phyloP scores from a whole-genome alignment of 2,329 filamentous ascomycete species.

The Escovopsis weberi region DNA sequence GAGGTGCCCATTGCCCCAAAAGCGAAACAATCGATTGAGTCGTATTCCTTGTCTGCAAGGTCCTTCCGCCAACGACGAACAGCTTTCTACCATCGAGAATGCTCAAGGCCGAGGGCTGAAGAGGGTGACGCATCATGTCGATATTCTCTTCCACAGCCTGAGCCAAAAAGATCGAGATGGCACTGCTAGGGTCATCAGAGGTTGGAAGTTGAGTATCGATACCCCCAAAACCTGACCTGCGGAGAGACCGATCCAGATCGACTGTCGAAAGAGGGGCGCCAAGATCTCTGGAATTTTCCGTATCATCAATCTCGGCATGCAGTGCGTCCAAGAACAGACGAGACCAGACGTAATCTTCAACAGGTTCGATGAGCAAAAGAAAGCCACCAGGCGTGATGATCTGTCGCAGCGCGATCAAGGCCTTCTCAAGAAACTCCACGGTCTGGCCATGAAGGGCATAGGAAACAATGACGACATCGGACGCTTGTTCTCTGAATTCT shows the following conservation, averaged over 20 bases:
- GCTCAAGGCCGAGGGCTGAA: neutral
- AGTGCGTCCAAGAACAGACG: neutral
- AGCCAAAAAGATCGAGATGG: neutral
- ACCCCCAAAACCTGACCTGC: slow-evolving; percentile 4
- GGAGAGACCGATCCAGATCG: neutral
- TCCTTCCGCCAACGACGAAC: neutral
- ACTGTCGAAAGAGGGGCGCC: neutral
- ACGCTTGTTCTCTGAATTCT: neutral
- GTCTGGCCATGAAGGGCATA: slow-evolving; percentile 14
- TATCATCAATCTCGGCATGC: neutral
- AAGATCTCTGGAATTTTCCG: slow-evolving; percentile 7
- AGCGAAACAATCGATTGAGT: neutral
- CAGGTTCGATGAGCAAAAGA: neutral
- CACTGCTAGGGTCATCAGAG: neutral
- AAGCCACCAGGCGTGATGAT: neutral
- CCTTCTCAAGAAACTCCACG: slow-evolving; percentile 4
- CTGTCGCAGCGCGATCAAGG: neutral
- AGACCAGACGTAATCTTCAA: neutral
- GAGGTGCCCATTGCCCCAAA: neutral
- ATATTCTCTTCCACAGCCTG: neutral
- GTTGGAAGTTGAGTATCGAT: slow-evolving; percentile 3
- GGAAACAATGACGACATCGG: slow-evolving; percentile 23
- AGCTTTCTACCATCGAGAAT: neutral
- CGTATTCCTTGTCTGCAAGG: neutral
- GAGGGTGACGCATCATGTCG: neutral